Conservation (phyloP, 129 eudicot species). For the Chrysanthemum makinoi region DNA sequence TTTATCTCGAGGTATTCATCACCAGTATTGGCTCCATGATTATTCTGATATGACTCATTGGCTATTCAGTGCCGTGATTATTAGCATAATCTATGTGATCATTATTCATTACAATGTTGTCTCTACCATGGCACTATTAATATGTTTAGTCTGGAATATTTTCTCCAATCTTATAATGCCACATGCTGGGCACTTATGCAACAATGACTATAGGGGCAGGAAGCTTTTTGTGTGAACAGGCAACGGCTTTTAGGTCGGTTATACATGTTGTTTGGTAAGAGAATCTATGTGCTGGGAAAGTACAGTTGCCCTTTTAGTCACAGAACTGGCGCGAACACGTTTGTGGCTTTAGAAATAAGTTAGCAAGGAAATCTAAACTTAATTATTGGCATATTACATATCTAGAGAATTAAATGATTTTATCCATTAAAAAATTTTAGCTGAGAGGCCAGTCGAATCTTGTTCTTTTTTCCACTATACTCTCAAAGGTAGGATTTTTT, state of each 20-base stretch:
- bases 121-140: slow-evolving; percentile 1
- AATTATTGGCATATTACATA: not conserved
- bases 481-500: slow-evolving; percentile 16
- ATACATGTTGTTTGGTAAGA: slow-evolving; percentile 9
- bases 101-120: slow-evolving; percentile 6
- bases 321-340: not conserved
- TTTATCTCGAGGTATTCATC: slow-evolving; percentile 12
- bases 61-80: not conserved
- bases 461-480: not conserved
- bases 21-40: slow-evolving; percentile 18
- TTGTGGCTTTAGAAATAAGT: slow-evolving; percentile 3
- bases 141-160: slow-evolving; percentile 17
- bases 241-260: slow-evolving; percentile 3
- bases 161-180: not conserved
- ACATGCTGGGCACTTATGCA: not conserved
- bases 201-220: slow-evolving; percentile 10
- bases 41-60: slow-evolving; percentile 4
- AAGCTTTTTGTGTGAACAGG: not conserved
- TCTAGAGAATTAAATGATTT: slow-evolving; percentile 10
- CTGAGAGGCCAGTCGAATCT: slow-evolving; percentile 4
- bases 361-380: slow-evolving; percentile 14
- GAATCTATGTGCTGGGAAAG: not conserved
- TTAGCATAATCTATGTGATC: not conserved
- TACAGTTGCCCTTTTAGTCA: not conserved
- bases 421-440: not conserved